Base-by-base conservation (phyloP, 1,139 yeast species). In the Saccharomycopsis hybrid region DNA sequence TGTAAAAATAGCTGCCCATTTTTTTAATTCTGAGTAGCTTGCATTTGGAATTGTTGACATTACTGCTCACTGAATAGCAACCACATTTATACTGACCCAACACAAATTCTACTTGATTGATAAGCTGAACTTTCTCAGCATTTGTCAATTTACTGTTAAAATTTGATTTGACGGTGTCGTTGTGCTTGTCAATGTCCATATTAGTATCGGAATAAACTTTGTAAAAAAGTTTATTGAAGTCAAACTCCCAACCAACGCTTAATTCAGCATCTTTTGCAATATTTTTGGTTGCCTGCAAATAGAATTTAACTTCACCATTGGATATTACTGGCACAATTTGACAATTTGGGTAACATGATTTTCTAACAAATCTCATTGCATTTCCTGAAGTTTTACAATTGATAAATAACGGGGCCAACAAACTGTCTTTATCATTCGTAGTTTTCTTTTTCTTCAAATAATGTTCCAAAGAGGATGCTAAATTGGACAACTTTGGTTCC, bases 201-300 rank as follows among this genome's bases (percentile, higher is more conserved):
- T 43, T 39, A 11, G 24, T 41, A 5, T 41, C 30, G 9, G 44
- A 18, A 24, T 47, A 50, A n/a, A 52, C 29, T 32, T 50, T 49
- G 18, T 42, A 24, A 28, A 33, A 50, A 30, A 52, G 31, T 4
- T 33, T 30, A 9, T 67, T 59, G 3, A 66, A 62, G 62, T 89
- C 96, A 96, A 96, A 90, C 56, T 84, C 87, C 97, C 97, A 90
- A 1, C 78, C 78, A 28, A 87, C 67, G 1, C 94, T 75, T 37
- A 90, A 67, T 63, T 90, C 97, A 40, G 78, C 74, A 40, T 81
- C 88, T 11, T 70, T 59, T 49, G 70, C 70, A 27, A 90, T 77
- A 2, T 77, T 76, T 48, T 72, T 75, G 1, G 76, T 64, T 0
- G 96, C 79, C 41, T 72, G 73, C 4, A 86, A 74, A 8, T 79